These are phyloP conservation scores for Fomes fomentarius DNA, from an alignment of 1,284 basidiomycete genomes.

Conservation along the genomic window DNA sequence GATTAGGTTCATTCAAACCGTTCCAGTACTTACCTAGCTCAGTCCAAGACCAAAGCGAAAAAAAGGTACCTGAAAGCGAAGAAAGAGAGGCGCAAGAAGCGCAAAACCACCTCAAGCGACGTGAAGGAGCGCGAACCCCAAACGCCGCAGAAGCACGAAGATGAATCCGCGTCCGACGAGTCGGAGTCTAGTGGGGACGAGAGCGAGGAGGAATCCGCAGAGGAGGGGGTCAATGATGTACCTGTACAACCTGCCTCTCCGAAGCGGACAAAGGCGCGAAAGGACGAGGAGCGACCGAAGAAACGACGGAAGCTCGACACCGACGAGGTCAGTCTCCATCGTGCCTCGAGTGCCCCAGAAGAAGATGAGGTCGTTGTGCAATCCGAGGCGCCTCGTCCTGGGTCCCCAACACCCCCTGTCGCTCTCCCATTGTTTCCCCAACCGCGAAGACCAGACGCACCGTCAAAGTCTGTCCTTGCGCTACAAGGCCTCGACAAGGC, in stretches of 20 bases:
- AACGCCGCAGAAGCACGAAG: conserved; percentile 4
- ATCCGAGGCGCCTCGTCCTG: conserved; percentile 22
- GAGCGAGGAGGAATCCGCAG: conserved; percentile 34
- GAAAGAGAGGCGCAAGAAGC: conserved; percentile 37
- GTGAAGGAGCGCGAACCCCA: conserved; percentile 1
- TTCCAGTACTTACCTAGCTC: background rate
- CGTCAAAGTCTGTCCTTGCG: conserved; percentile 68
- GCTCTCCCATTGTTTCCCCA: conserved; percentile 72
- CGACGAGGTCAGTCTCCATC: conserved; percentile 23
- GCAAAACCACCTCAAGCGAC: conserved; percentile 18
- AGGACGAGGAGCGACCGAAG: conserved; percentile 33
- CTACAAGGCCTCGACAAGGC: conserved; percentile 81
- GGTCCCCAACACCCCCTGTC: conserved; percentile 37
- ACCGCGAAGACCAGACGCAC: conserved; percentile 70
- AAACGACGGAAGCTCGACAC: conserved; percentile 38
- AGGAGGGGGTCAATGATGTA: conserved; percentile 6
- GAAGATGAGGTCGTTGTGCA: conserved; percentile 3
- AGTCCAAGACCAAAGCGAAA: conserved; percentile 40
- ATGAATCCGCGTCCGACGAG: conserved; percentile 11
- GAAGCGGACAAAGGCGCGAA: conserved; percentile 12
- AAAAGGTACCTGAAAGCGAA: conserved; percentile 41
- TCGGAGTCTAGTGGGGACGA: conserved; percentile 16
- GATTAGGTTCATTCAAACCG: background rate
- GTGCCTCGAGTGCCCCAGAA: conserved; percentile 15
- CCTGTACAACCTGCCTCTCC: background rate